phyloP scores from a whole-genome alignment of 1,284 basidiomycete species.

The Neonothopanus nambi region DNA sequence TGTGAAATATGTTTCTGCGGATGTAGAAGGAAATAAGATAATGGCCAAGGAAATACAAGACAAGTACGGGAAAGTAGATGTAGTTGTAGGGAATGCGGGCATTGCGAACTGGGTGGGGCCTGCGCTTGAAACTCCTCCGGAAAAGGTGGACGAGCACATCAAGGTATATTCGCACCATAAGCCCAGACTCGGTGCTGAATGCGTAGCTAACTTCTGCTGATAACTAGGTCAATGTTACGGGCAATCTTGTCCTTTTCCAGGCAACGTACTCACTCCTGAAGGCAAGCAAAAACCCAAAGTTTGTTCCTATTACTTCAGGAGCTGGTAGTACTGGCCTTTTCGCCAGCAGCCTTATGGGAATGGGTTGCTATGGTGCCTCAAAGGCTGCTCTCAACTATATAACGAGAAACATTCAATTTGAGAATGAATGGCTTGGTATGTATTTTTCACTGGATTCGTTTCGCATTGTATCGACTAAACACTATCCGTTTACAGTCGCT shows the following conservation, averaged over 20 bases:
- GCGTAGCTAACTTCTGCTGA: too few species aligned
- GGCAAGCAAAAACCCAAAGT: background rate
- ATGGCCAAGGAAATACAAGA: conserved; percentile 10
- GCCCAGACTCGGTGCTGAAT: too few species aligned
- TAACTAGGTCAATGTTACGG: background rate
- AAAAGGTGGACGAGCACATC: too few species aligned
- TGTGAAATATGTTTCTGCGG: background rate
- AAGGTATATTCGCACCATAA: too few species aligned
- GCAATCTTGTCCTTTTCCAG: background rate
- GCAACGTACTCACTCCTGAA: background rate
- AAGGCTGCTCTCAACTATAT: conserved; percentile 20
- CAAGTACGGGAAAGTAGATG: conserved; percentile 14
- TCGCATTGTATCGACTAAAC: background rate
- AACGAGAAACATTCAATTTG: conserved; percentile 18
- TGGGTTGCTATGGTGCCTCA: conserved; percentile 10
- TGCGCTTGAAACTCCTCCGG: too few species aligned
- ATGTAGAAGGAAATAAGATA: conserved; percentile 11
- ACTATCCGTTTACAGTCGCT: too few species aligned
- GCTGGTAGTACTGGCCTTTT: background rate
- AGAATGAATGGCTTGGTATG: conserved; percentile 19
- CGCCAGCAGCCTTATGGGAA: background rate
- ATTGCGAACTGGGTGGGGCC: too few species aligned
- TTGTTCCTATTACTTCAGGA: background rate
- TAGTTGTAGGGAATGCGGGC: too few species aligned
- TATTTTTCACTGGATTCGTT: conserved; percentile 1